Percentiles rank a stretch among this genome's conserved stretches.
Conservation (phyloP, 1,284 basidiomycete species). For the Microbotryum saponariae region DNA sequence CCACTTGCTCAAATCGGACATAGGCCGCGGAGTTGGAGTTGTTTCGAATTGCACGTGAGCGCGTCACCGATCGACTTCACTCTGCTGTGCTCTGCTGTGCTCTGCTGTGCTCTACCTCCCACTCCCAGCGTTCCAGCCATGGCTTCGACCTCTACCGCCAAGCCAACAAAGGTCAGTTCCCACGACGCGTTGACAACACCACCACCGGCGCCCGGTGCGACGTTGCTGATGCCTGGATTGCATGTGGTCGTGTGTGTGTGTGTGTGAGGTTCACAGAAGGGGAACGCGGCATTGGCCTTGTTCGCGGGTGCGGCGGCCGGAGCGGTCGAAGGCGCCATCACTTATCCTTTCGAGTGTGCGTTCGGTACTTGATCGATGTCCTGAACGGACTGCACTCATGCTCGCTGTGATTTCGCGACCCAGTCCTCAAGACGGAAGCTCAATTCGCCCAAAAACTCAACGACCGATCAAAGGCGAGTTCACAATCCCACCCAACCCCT, state of each 20-base stretch:
- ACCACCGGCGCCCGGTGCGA: no score
- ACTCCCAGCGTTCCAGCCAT: not conserved
- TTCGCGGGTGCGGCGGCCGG: slow-evolving; percentile 90
- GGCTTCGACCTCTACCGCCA: slow-evolving; percentile 4
- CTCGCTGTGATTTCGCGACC: not conserved
- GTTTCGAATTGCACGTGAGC: not conserved
- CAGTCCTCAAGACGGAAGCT: slow-evolving; percentile 30
- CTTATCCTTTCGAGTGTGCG: slow-evolving; percentile 73
- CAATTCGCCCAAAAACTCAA: slow-evolving; percentile 21
- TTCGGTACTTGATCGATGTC: no score
- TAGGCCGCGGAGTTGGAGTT: no score
- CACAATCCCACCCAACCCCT: not conserved
- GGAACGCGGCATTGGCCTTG: slow-evolving; percentile 42
- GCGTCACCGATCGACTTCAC: not conserved
- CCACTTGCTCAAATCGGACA: not conserved
- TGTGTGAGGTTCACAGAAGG: slow-evolving; percentile 13
- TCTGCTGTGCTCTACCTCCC: no score
- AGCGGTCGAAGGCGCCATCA: slow-evolving; percentile 67
- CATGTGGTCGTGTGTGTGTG: no score
- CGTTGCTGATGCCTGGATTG: not conserved
- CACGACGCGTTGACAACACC: not conserved
- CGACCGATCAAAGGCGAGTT: slow-evolving; percentile 6
- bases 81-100: no score
- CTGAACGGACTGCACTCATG: no score
- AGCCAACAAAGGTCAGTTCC: slow-evolving; percentile 11